phyloP scores from a whole-genome alignment of 2,329 filamentous ascomycete species.

The Fusarium circinatum region DNA sequence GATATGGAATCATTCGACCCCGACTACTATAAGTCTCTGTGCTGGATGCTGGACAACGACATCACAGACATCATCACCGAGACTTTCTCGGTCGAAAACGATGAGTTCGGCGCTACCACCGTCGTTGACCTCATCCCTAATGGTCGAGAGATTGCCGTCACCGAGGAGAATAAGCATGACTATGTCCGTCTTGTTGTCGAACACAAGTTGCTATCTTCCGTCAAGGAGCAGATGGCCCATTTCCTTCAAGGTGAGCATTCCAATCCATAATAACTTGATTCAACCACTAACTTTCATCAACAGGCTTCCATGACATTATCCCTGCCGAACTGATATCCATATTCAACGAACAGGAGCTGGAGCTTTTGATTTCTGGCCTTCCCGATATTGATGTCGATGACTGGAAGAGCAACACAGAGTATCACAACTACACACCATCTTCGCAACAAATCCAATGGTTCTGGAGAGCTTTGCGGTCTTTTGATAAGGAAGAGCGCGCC shows the following conservation, averaged over 20 bases:
- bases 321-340: slow-evolving; percentile 93
- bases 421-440: slow-evolving; percentile 95
- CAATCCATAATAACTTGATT: background rate
- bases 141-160: slow-evolving; percentile 91
- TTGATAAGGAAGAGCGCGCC: slow-evolving; percentile 98
- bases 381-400: slow-evolving; percentile 98
- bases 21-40: slow-evolving; percentile 97
- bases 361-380: slow-evolving; percentile 94
- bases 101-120: slow-evolving; percentile 90
- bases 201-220: slow-evolving; percentile 89
- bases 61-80: slow-evolving; percentile 98
- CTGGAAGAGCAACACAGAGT: slow-evolving; percentile 99
- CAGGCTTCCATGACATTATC: slow-evolving; percentile 97
- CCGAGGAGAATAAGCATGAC: slow-evolving; percentile 98
- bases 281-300: background rate
- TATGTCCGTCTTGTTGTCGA: slow-evolving; percentile 96
- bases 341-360: slow-evolving; percentile 98
- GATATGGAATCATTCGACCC: slow-evolving; percentile 99
- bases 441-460: slow-evolving; percentile 99
- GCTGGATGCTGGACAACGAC: slow-evolving; percentile 99
- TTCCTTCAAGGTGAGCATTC: slow-evolving; percentile 79
- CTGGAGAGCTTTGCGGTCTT: slow-evolving; percentile 96
- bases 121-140: slow-evolving; percentile 87
- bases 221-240: slow-evolving; percentile 92
- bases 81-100: slow-evolving; percentile 93